A percentile compares a stretch with the other conserved stretches of the same genome.
Evolutionary conservation across 805 yeast genomes (phyloP).

Genomic region (Starmerella davenportii): DNA sequence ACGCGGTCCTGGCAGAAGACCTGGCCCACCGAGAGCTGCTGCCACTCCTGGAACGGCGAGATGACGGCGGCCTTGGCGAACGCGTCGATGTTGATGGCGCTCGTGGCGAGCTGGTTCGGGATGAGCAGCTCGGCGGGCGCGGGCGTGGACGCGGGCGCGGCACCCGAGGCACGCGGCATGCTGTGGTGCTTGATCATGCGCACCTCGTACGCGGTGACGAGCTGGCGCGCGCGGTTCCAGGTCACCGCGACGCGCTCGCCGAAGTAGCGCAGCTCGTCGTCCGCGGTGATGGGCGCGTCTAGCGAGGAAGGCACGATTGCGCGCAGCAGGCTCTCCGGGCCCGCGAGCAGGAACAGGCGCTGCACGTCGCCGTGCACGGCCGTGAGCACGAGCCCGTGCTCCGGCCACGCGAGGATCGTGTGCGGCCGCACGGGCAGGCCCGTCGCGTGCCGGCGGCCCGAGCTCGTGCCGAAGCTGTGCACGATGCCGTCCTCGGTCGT

Average conservation of each 20-base stretch:
- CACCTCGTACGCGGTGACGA: constrained; percentile 2
- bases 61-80: constrained; percentile 7
- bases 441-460: constrained; percentile 4
- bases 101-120: background rate
- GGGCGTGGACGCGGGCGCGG: background rate
- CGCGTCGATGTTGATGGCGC: background rate
- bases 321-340: constrained; percentile 9
- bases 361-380: background rate
- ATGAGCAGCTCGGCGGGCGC: background rate
- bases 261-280: constrained; percentile 6
- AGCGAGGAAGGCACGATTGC: constrained; percentile 8
- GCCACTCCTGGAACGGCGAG: constrained; percentile 8
- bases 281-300: constrained; percentile 5
- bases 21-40: constrained; percentile 3
- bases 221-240: constrained; percentile 1
- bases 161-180: background rate
- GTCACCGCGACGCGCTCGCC: constrained; percentile 2
- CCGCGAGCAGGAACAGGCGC: constrained; percentile 3
- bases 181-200: background rate
- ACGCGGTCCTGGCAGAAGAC: constrained; percentile 5
- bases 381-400: constrained; percentile 8
- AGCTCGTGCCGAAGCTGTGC: constrained; percentile 5
- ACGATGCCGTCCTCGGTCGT: constrained; percentile 6
- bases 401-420: constrained; percentile 2
- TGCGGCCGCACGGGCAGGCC: constrained; percentile 8